A percentile compares a stretch with the other conserved stretches of the same genome.
Conservation (phyloP, 139 green algal genomes). For the Marvania coccoides region DNA sequence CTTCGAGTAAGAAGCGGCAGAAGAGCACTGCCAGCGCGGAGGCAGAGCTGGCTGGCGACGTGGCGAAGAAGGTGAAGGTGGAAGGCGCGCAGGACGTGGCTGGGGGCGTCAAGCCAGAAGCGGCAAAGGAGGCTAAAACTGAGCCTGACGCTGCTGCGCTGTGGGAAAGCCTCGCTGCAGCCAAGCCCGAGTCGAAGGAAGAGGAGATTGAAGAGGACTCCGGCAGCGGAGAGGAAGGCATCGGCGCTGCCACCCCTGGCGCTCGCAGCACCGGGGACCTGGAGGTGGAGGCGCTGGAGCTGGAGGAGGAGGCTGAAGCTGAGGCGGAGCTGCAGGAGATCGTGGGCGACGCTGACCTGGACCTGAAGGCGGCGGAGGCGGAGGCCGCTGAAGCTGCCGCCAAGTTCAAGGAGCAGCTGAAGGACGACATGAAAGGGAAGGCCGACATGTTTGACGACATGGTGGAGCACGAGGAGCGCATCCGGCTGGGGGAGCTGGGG, state of each 20-base stretch:
- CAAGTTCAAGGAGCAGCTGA: slow-evolving; percentile 59
- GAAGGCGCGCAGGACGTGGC: slow-evolving; percentile 1
- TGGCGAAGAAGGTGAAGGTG: background rate
- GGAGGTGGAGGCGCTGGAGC: background rate
- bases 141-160: background rate
- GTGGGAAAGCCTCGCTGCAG: background rate
- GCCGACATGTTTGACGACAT: slow-evolving; percentile 80
- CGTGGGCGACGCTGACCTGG: slow-evolving; percentile 26
- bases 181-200: slow-evolving; percentile 5
- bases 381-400: slow-evolving; percentile 22
- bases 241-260: background rate
- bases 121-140: slow-evolving; percentile 1
- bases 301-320: slow-evolving; percentile 19
- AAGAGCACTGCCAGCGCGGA: background rate
- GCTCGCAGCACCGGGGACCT: background rate
- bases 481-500: slow-evolving; percentile 80
- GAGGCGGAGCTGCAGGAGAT: slow-evolving; percentile 32
- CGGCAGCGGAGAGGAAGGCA: background rate
- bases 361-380: slow-evolving; percentile 14
- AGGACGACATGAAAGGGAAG: slow-evolving; percentile 64
- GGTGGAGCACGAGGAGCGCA: slow-evolving; percentile 64
- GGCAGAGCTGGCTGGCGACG: background rate
- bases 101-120: background rate
- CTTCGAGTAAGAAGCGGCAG: background rate
- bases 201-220: slow-evolving; percentile 1